These are phyloP conservation scores for Yarrowia yakushimensis DNA, from an alignment of 805 yeast species.

Conservation along the genomic window DNA sequence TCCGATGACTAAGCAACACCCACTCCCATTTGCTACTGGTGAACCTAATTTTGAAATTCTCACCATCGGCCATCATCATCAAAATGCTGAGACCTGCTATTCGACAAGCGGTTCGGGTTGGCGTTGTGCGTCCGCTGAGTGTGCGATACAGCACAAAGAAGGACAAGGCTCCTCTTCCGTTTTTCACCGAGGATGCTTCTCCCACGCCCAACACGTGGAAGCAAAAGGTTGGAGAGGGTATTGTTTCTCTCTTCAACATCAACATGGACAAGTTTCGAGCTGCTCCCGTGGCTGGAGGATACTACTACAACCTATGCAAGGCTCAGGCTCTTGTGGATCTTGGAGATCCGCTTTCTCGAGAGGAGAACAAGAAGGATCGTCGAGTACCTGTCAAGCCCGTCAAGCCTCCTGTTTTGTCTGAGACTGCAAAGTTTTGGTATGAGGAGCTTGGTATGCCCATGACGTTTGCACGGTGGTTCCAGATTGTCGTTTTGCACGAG, in stretches of 20 bases:
- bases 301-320: slow-evolving; percentile 82
- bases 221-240: slow-evolving; percentile 35
- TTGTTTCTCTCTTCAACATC: slow-evolving; percentile 50
- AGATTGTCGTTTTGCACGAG: slow-evolving; percentile 81
- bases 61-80: slow-evolving; percentile 1
- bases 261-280: slow-evolving; percentile 93
- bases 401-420: slow-evolving; percentile 43
- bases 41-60: slow-evolving; percentile 12
- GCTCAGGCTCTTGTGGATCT: slow-evolving; percentile 45
- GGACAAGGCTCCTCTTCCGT: slow-evolving; percentile 1
- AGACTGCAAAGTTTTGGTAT: slow-evolving; percentile 79
- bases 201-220: slow-evolving; percentile 32
- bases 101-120: slow-evolving; percentile 9
- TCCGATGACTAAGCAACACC: neutral
- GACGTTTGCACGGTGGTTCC: slow-evolving; percentile 95
- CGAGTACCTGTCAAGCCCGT: slow-evolving; percentile 1
- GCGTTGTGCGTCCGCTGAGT: neutral
- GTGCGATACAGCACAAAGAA: neutral
- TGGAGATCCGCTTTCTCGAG: slow-evolving; percentile 13
- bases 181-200: slow-evolving; percentile 6
- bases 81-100: slow-evolving; percentile 15
- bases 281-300: slow-evolving; percentile 90
- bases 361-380: slow-evolving; percentile 28
- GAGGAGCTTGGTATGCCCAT: slow-evolving; percentile 76
- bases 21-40: slow-evolving; percentile 8